Percentiles rank a stretch among this genome's conserved stretches.
These are phyloP conservation scores for Rhodosporidiobolus odoratus DNA, from an alignment of 768 basidiomycete genomes.

Conservation along the genomic window DNA sequence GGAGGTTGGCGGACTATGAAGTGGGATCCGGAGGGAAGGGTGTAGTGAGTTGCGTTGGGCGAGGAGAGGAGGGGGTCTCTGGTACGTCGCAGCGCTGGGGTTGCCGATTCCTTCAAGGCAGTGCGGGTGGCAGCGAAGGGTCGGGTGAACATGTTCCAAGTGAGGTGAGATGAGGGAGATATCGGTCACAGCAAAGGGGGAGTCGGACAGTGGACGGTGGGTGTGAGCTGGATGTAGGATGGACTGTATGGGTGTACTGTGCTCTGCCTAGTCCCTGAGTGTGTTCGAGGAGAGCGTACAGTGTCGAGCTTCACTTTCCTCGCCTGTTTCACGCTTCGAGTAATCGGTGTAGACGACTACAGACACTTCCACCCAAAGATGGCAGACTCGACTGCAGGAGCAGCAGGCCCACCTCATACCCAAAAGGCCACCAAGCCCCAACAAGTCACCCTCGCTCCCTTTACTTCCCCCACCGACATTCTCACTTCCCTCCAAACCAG, in stretches of 20 bases:
- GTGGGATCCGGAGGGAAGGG: constrained; percentile 10
- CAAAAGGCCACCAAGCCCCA: not conserved
- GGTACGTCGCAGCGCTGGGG: constrained; percentile 2
- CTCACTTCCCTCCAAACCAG: constrained; percentile 17
- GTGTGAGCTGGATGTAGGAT: too few species aligned
- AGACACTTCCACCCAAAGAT: too few species aligned
- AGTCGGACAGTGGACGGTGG: not conserved
- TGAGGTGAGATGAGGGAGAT: not conserved
- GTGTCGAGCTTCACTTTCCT: too few species aligned
- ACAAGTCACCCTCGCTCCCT: constrained; percentile 12
- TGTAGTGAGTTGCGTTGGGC: constrained; percentile 17
- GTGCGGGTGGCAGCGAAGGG: not conserved
- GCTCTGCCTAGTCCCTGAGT: too few species aligned
- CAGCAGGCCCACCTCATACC: not conserved
- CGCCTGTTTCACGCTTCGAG: too few species aligned
- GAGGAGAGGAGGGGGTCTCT: constrained; percentile 29
- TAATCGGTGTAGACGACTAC: too few species aligned
- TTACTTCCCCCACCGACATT: constrained; percentile 17
- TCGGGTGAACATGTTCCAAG: not conserved
- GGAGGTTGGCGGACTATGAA: constrained; percentile 37
- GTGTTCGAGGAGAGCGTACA: too few species aligned
- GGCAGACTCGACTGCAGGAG: not conserved
- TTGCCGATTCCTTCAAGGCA: not conserved
- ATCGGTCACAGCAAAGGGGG: not conserved
- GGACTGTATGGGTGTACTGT: too few species aligned